Conservation (phyloP, 2,329 filamentous ascomycete genomes). For the Fusarium pseudocircinatum region DNA sequence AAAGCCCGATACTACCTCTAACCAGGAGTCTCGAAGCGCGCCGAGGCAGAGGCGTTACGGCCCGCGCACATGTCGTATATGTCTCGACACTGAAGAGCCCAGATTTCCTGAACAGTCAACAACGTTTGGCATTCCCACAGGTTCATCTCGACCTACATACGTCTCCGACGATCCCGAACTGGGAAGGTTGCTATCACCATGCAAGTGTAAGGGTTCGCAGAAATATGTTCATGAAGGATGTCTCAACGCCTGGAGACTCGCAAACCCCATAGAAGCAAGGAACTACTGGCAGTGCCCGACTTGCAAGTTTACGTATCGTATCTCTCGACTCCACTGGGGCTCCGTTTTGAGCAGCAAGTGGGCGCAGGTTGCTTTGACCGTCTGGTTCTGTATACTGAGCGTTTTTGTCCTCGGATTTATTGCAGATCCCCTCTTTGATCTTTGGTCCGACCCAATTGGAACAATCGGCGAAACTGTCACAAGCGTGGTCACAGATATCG, state of each 20-base stretch:
- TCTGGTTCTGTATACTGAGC: conserved; percentile 73
- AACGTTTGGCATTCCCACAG: conserved; percentile 46
- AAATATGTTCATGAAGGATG: conserved; percentile 96
- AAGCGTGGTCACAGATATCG: conserved; percentile 54
- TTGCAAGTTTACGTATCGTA: conserved; percentile 83
- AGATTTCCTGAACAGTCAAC: conserved; percentile 53
- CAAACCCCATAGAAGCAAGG: conserved; percentile 70
- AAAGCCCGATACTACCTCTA: conserved; percentile 5
- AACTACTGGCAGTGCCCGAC: conserved; percentile 91
- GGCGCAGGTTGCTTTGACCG: conserved; percentile 76
- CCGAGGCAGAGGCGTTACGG: conserved; percentile 63
- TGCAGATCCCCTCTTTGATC: conserved; percentile 89
- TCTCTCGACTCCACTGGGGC: conserved; percentile 81
- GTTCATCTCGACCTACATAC: conserved; percentile 62
- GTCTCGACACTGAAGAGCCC: conserved; percentile 73
- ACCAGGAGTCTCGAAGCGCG: conserved; percentile 18
- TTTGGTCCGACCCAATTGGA: conserved; percentile 83
- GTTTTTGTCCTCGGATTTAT: conserved; percentile 90
- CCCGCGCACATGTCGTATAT: conserved; percentile 86
- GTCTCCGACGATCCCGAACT: conserved; percentile 77
- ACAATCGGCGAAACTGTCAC: conserved; percentile 65
- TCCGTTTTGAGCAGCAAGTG: conserved; percentile 72
- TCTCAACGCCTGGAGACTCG: conserved; percentile 81
- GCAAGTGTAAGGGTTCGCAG: conserved; percentile 91
- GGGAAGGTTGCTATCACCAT: conserved; percentile 86